Conservation (phyloP, 495 filamentous ascomycete genomes). For the Aspergillus coremiiformis region DNA sequence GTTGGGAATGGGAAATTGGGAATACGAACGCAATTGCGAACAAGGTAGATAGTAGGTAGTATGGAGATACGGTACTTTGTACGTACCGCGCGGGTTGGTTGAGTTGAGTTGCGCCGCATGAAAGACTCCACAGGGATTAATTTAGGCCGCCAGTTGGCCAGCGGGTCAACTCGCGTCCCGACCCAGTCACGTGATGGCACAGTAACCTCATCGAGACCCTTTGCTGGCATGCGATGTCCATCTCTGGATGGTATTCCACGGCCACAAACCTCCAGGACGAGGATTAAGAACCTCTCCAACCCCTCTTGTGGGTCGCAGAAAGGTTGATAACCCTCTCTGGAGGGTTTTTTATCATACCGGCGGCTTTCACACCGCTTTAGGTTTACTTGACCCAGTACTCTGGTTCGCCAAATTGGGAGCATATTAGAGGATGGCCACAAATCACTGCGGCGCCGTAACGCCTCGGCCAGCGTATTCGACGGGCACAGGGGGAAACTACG, state of each 20-base stretch:
- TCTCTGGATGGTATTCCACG: background rate
- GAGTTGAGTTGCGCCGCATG: background rate
- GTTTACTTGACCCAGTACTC: conserved; percentile 19
- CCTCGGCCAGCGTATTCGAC: background rate
- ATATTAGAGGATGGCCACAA: conserved; percentile 12
- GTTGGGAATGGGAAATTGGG: no score
- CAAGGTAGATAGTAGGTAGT: no score
- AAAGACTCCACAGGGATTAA: background rate
- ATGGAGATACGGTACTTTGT: no score
- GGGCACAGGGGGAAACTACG: no score
- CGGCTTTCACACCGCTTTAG: conserved; percentile 21
- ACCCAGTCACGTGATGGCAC: background rate
- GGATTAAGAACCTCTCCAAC: background rate
- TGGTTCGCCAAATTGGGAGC: conserved; percentile 14
- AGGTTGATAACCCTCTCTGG: background rate
- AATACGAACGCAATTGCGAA: no score
- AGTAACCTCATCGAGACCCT: background rate
- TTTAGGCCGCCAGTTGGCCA: background rate
- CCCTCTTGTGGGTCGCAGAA: background rate
- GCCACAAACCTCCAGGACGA: background rate
- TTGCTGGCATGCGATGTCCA: background rate
- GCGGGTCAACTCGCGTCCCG: background rate
- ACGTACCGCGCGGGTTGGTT: no score
- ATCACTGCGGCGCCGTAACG: conserved; percentile 1
- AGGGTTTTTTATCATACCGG: background rate